Evolutionary conservation across 2,329 filamentous ascomycete species (phyloP).

Genomic region (Aspergillus arachidicola): DNA sequence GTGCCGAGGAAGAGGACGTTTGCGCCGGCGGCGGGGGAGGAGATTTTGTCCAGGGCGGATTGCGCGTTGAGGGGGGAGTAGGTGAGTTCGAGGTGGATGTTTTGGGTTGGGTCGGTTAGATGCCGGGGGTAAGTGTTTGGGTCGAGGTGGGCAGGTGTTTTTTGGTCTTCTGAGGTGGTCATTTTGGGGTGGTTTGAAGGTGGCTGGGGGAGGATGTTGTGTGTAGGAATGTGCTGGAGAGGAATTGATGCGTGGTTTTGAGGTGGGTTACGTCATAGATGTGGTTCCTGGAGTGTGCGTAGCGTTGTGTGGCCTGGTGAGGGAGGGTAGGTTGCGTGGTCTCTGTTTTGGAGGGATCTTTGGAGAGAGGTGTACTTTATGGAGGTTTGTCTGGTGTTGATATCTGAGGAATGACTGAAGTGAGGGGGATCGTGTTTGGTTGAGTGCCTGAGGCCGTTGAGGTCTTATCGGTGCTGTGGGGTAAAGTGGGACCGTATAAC

Average conservation of each 20-base stretch:
- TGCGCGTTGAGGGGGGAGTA: constrained; percentile 43
- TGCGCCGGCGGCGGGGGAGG: constrained; percentile 47
- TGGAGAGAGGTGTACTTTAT: background rate
- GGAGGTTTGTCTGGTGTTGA: background rate
- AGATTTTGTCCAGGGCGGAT: constrained; percentile 36
- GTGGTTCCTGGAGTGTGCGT: background rate
- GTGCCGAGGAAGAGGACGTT: constrained; percentile 52
- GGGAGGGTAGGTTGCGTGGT: too few species aligned
- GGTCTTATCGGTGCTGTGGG: background rate
- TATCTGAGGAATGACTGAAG: background rate
- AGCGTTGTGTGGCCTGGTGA: background rate
- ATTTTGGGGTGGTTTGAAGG: background rate
- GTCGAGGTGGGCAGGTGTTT: constrained; percentile 37
- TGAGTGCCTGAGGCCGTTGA: background rate
- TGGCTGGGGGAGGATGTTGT: too few species aligned
- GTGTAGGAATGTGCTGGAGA: too few species aligned
- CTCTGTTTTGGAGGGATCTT: background rate
- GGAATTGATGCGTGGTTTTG: too few species aligned
- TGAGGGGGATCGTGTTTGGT: background rate
- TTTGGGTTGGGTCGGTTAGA: constrained; percentile 29
- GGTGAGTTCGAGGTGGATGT: constrained; percentile 48
- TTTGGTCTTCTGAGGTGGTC: background rate
- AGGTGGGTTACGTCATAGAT: background rate
- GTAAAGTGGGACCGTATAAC: background rate
- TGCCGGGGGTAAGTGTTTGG: constrained; percentile 45